These are phyloP conservation scores for Claviceps africana DNA, from an alignment of 2,329 filamentous ascomycete species.

Conservation along the genomic window DNA sequence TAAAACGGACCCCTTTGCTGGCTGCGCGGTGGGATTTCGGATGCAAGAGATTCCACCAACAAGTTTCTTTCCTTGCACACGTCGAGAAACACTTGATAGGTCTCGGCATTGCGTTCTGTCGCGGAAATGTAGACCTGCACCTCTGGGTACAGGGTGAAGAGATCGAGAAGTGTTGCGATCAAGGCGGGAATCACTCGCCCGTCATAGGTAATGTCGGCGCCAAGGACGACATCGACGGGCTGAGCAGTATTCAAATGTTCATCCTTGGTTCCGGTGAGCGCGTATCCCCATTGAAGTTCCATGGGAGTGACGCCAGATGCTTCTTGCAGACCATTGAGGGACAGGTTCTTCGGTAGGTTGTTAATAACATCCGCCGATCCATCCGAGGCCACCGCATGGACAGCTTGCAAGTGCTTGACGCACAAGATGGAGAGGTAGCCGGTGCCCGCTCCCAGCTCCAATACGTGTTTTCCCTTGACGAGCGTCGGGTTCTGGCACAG, in stretches of 20 bases:
- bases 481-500: constrained; percentile 35
- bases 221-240: constrained; percentile 50
- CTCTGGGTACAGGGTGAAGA: constrained; percentile 42
- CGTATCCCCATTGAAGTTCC: constrained; percentile 51
- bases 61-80: constrained; percentile 38
- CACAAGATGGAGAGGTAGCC: constrained; percentile 64
- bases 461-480: constrained; percentile 40
- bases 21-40: constrained; percentile 21
- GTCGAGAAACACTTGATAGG: constrained; percentile 49
- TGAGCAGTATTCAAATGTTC: constrained; percentile 33
- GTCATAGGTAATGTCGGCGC: constrained; percentile 71
- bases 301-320: constrained; percentile 30
- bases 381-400: constrained; percentile 54
- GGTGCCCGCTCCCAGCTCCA: constrained; percentile 66
- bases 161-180: constrained; percentile 47
- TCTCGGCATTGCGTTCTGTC: constrained; percentile 55
- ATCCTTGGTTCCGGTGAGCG: constrained; percentile 43
- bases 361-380: constrained; percentile 60
- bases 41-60: constrained; percentile 28
- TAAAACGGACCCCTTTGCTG: constrained; percentile 52
- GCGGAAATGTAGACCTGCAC: constrained; percentile 53
- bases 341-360: constrained; percentile 51
- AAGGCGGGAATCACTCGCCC: constrained; percentile 46
- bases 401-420: constrained; percentile 47
- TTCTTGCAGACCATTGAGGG: constrained; percentile 49